Evolutionary conservation across 225 moss, liverwort and hornwort species (phyloP).

Genomic region (Marchantia paleacea): DNA sequence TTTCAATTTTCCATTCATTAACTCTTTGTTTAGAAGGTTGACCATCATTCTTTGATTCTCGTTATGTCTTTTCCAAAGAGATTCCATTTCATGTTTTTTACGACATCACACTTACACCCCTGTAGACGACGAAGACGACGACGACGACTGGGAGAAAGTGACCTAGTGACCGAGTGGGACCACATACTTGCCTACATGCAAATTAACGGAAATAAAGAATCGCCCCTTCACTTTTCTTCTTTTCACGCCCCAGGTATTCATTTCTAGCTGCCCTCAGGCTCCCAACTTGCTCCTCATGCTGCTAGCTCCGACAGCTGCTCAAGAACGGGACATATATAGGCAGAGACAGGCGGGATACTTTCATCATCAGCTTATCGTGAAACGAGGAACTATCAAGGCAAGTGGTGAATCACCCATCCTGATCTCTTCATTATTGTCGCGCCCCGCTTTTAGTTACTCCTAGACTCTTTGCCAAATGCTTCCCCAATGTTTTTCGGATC

Average conservation of each 20-base stretch:
- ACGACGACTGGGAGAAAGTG: not conserved
- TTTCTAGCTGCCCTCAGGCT: not conserved
- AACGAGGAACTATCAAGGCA: not conserved
- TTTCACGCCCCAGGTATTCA: not conserved
- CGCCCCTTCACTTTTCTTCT: not conserved
- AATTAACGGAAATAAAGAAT: slow-evolving; percentile 1
- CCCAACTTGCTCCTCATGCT: not conserved
- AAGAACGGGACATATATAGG: slow-evolving; percentile 5
- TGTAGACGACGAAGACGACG: not conserved
- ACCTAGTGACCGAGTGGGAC: not conserved
- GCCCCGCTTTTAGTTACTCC: not conserved
- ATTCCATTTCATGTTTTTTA: not conserved
- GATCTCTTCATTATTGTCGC: not conserved
- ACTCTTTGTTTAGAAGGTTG: slow-evolving; percentile 9
- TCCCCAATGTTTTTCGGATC: no score
- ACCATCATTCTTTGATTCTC: not conserved
- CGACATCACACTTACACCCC: not conserved
- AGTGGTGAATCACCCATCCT: not conserved
- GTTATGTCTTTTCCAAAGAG: not conserved
- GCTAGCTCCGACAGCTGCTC: not conserved
- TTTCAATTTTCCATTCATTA: not conserved
- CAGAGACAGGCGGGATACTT: not conserved
- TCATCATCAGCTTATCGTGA: not conserved
- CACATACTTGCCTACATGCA: not conserved
- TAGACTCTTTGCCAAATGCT: no score